Percentiles rank a stretch among this genome's conserved stretches.
Conservation (phyloP, 305 asterid genomes). For the Fraxinus baroniana region DNA sequence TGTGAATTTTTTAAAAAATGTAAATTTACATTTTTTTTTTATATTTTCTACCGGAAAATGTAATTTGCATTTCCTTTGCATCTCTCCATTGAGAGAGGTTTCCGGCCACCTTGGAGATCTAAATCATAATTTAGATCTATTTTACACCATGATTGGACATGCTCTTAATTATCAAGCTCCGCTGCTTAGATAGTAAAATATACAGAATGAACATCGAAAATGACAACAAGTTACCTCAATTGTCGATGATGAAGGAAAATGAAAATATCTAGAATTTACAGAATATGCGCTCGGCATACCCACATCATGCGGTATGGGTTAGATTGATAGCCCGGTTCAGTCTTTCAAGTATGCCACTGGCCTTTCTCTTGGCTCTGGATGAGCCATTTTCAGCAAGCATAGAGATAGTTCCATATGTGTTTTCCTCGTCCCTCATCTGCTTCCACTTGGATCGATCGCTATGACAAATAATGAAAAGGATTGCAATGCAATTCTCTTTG, state of each 20-base stretch:
- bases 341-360: slow-evolving; percentile 46
- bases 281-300: slow-evolving; percentile 13
- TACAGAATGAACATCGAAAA: slow-evolving; percentile 26
- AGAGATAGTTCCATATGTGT: slow-evolving; percentile 34
- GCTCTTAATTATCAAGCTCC: not conserved
- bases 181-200: slow-evolving; percentile 19
- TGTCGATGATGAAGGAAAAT: not conserved
- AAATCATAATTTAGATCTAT: not conserved
- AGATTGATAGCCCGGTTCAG: slow-evolving; percentile 36
- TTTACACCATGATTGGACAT: not conserved
- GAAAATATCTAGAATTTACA: slow-evolving; percentile 41
- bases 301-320: slow-evolving; percentile 43
- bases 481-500: slow-evolving; percentile 49
- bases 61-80: not conserved
- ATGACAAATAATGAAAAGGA: slow-evolving; percentile 42
- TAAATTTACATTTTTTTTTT: not conserved
- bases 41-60: not conserved
- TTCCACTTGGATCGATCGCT: slow-evolving; percentile 40
- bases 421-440: slow-evolving; percentile 45
- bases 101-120: not conserved
- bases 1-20: not conserved
- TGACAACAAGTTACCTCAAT: slow-evolving; percentile 21
- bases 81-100: not conserved
- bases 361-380: slow-evolving; percentile 54
- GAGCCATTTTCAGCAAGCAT: slow-evolving; percentile 43